Evolutionary conservation across 1,284 basidiomycete species (phyloP).

Genomic region (Neonothopanus nambi): DNA sequence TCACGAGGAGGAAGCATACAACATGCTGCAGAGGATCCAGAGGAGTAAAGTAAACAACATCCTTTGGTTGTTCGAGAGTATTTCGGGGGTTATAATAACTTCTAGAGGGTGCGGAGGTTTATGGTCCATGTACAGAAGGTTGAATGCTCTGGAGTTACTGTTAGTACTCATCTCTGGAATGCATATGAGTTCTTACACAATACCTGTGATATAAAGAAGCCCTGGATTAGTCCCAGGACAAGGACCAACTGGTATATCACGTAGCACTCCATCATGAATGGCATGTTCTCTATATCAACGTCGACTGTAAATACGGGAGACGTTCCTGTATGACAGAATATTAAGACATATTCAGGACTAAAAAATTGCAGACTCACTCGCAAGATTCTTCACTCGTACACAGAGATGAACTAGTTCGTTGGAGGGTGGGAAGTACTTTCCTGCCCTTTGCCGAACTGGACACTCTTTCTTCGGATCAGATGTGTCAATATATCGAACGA

Average conservation of each 20-base stretch:
- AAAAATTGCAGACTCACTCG: slow-evolving; percentile 48
- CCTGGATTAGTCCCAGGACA: background rate
- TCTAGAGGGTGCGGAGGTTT: slow-evolving; percentile 74
- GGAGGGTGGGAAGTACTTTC: slow-evolving; percentile 46
- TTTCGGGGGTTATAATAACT: slow-evolving; percentile 64
- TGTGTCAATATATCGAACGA: slow-evolving; percentile 37
- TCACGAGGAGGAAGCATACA: background rate
- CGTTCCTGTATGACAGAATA: slow-evolving; percentile 37
- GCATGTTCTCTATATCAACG: slow-evolving; percentile 60
- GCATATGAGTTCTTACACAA: slow-evolving; percentile 48
- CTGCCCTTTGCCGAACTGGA: slow-evolving; percentile 28
- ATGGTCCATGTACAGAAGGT: slow-evolving; percentile 87
- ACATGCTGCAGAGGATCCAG: slow-evolving; percentile 70
- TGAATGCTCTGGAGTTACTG: slow-evolving; percentile 60
- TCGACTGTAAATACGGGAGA: slow-evolving; percentile 54
- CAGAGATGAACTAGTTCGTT: slow-evolving; percentile 63
- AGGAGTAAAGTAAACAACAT: slow-evolving; percentile 80
- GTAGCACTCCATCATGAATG: slow-evolving; percentile 66
- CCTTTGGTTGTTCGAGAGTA: slow-evolving; percentile 82
- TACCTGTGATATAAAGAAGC: slow-evolving; percentile 39
- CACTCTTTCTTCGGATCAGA: slow-evolving; percentile 11
- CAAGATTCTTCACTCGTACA: slow-evolving; percentile 59
- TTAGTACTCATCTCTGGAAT: slow-evolving; percentile 5
- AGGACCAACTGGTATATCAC: slow-evolving; percentile 57
- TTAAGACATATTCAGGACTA: background rate